Base-by-base conservation (phyloP, 1,284 basidiomycete genomes). In the Papiliotrema laurentii region DNA sequence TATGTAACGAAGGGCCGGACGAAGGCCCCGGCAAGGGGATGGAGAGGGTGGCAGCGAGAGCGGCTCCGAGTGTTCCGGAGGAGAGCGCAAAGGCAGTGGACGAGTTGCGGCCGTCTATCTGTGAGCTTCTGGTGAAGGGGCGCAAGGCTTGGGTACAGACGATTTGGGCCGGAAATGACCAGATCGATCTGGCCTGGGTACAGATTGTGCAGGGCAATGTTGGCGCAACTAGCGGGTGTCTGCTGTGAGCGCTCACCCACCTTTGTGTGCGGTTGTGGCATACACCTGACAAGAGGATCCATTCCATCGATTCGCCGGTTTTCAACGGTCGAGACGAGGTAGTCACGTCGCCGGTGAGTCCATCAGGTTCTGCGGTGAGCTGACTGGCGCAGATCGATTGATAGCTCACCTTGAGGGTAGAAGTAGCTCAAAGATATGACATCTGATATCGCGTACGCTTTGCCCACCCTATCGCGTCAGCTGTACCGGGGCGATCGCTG, bases 181-280 rank as follows among this genome's bases (percentile, higher is more conserved):
- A 96, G 80, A 69, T 96, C 91, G 33, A 96, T 87, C 64, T 88
- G 76, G 28, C 80, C 83, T 0, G 83, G 83, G 69, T 85, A 94
- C 16, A 96, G 64, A 64, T 94, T 94, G 68, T 94, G 87, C 37
- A 96, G 74, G 1, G 80, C 89, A 49, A 96, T 83, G 63, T 93
- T 94, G 2, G 88, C 79, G 68, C 92, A 96, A 2, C 90, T 88
- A 3, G 91, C 89, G 2, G 89, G 89, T 11, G 89, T 91, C 87
- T 90, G 24, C 30, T 13, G 18, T 16, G 49, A 58, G 28, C 59
- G 55, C 21, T 50, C 19, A 21, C 18, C 21, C 21, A 4, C 40
- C 22, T 25, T 24, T 45, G 11, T 6, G 13, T 22, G 25, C 28
- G 16, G 13, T 25, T 6, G 2, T 21, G 37, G 62, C 83, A 62